Conservation (phyloP, 1,284 basidiomycete genomes). For the Cutaneotrichosporon cutaneum region DNA sequence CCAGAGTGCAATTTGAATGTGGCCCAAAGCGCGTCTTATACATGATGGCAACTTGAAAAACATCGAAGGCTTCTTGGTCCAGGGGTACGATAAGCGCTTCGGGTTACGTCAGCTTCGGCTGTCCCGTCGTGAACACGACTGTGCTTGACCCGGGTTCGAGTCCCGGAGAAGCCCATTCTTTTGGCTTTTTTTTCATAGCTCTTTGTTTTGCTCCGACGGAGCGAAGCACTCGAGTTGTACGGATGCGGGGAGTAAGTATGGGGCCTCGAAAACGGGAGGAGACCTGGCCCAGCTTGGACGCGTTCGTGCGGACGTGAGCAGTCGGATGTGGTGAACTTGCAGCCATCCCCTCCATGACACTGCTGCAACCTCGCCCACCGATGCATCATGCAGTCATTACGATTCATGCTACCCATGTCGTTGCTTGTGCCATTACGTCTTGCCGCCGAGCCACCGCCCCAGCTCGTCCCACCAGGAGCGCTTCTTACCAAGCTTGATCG, state of each 20-base stretch:
- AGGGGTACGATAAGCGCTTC: slow-evolving; percentile 1
- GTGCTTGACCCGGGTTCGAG: slow-evolving; percentile 3
- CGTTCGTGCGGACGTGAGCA: too few relatives aligned
- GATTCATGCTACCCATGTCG: slow-evolving; percentile 1
- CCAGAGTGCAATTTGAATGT: too few relatives aligned
- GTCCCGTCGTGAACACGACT: slow-evolving; percentile 2
- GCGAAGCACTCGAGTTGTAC: too few relatives aligned
- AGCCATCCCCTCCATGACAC: too few relatives aligned
- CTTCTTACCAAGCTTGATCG: slow-evolving; percentile 1
- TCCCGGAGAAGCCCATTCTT: slow-evolving; percentile 2
- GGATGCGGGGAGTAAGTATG: too few relatives aligned
- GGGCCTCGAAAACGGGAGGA: too few relatives aligned
- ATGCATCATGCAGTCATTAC: slow-evolving; percentile 5
- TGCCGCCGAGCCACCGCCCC: slow-evolving; percentile 22
- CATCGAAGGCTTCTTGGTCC: background rate
- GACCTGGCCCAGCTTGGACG: too few relatives aligned
- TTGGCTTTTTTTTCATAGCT: background rate
- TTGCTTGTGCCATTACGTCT: slow-evolving; percentile 14
- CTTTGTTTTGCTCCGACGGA: background rate
- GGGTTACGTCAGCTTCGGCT: background rate
- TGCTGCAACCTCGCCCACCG: too few relatives aligned
- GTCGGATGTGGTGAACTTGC: too few relatives aligned
- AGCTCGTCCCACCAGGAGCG: slow-evolving; percentile 19
- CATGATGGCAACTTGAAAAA: background rate
- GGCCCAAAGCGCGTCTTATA: too few relatives aligned